phyloP scores from a whole-genome alignment of 108 stramenopile species.

The Stephanodiscus triporus region DNA sequence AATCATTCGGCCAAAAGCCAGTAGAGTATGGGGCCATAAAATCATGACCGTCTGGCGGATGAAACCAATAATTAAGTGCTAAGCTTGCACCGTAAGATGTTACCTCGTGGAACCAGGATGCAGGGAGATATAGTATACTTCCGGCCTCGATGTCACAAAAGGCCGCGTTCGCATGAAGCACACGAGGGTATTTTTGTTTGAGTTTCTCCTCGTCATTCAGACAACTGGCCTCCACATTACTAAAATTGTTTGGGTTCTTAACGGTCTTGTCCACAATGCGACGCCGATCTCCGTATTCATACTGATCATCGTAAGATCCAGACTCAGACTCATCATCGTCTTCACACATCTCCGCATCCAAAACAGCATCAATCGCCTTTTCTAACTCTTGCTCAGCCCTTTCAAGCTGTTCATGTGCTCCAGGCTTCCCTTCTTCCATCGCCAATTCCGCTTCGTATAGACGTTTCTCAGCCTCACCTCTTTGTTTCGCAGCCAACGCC shows the following conservation, averaged over 20 bases:
- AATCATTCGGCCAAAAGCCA: slow-evolving; percentile 64
- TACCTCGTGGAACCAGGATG: slow-evolving; percentile 98
- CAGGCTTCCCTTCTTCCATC: slow-evolving; percentile 47
- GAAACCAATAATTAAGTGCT: slow-evolving; percentile 92
- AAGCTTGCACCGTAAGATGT: slow-evolving; percentile 48
- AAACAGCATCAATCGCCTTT: slow-evolving; percentile 66
- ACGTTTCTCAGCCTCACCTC: slow-evolving; percentile 56
- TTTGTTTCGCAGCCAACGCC: slow-evolving; percentile 42
- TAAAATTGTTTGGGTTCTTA: slow-evolving; percentile 53
- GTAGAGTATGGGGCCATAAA: slow-evolving; percentile 69
- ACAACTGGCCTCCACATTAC: slow-evolving; percentile 20
- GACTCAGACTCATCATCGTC: slow-evolving; percentile 41
- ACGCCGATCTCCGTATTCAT: slow-evolving; percentile 22
- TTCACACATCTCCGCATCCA: slow-evolving; percentile 68
- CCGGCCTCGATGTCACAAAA: slow-evolving; percentile 70
- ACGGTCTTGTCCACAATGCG: slow-evolving; percentile 50
- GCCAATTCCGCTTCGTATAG: slow-evolving; percentile 40
- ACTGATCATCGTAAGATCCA: slow-evolving; percentile 41
- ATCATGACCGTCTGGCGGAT: slow-evolving; percentile 84
- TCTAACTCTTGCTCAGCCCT: slow-evolving; percentile 70
- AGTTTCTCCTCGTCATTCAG: slow-evolving; percentile 39
- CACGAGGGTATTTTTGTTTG: slow-evolving; percentile 25
- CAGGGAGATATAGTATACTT: slow-evolving; percentile 93
- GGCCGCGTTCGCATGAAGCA: slow-evolving; percentile 39
- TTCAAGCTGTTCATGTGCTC: slow-evolving; percentile 57